Base-by-base conservation (phyloP, 495 filamentous ascomycete genomes). In the Annulohypoxylon nitens region DNA sequence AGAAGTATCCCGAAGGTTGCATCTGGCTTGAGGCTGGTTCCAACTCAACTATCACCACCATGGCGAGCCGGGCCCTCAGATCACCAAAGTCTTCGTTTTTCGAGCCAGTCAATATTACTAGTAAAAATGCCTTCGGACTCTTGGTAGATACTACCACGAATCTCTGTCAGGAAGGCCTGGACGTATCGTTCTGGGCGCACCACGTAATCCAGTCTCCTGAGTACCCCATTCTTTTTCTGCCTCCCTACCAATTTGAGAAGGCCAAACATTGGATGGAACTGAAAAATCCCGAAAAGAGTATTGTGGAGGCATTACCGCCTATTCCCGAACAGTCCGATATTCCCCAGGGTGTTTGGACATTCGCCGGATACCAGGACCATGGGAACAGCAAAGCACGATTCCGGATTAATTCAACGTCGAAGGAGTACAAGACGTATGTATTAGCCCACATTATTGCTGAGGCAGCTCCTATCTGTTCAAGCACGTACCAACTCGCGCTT, bases 111-210 rank as follows among this genome's bases (percentile, higher is more conserved):
- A n/a, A n/a, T n/a, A n/a, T n/a, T n/a, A 50, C 47, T 50, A 50
- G 7, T 23, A 18, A 23, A 5, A 50, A 50, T 7, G 47, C 16
- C 4, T 10, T 50, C 10, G 47, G 25, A 5, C 16, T n/a, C 16
- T 75, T 89, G 0, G 77, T 79, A 0, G 79, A 87, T 11, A 71
- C 82, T 1, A 87, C 85, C 0, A 3, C 82, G 0, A 48, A 54
- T 3, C 82, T 89, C 0, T 89, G 88, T 87, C 83, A 81, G 51
- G 66, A 76, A 1, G 84, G 86, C 0, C 30, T 82, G 0, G 70
- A 69, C 0, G 79, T 76, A 2, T 34, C 69, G 4, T 88, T 86
- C 80, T 90, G 88, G 88, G 64, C 80, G 0, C 82, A 84, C 61
- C 83, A 86, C 65, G 18, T 30, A 0, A 58, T 23, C 0, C 85